Evolutionary conservation across 345 rosid species (phyloP), one percentile per base, ranked within the genome.

Genomic region (Brassica carinata): DNA sequence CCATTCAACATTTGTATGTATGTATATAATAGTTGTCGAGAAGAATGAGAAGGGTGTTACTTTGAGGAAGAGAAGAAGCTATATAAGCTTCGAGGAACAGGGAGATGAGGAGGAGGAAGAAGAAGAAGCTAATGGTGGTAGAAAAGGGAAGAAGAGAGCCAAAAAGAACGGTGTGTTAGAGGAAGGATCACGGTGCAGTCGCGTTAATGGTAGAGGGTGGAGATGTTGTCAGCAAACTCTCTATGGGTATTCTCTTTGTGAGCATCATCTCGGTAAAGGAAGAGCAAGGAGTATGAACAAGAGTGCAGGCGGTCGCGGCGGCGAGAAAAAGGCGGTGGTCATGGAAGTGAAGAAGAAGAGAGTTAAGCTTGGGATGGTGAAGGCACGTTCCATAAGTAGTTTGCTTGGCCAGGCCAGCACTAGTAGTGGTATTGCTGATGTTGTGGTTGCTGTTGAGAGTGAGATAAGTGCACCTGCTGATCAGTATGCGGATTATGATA

Each of bases 131-230:
- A 48, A 10, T 53, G 68, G 34, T 1, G 43, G 34, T 79, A 77
- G 33, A 6, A 87, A 85, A 82, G 74, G 81, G 70, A 76, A 77
- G 61, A 91, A 83, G 87, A 90, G 86, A 55, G 88, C 72, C 74
- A 90, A 86, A 43, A 86, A 79, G 51, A 74, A 87, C 43, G 88
- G 88, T 78, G 86, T 74, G 55, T 69, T 91, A 4, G 83, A 90
- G 90, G 94, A 88, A 77, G 99, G 97, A 27, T 93, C 99, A 31
- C 69, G 98, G 80, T 96, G 98, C 85, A 96, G 97, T 80, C 91
- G 99, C 4, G 97, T 92, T 17, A 96, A 96, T 23, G 99, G 99
- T 33, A 85, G 97, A 79, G 99, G 99, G 59, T 93, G 99, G 99
- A 87, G 99, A 77, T 96, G 99, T 59, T 88, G 95, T 69, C 98